A percentile compares a stretch with the other conserved stretches of the same genome.
These are phyloP conservation scores for Colletotrichum abscissum DNA, from an alignment of 2,329 filamentous ascomycete genomes.

Conservation along the genomic window DNA sequence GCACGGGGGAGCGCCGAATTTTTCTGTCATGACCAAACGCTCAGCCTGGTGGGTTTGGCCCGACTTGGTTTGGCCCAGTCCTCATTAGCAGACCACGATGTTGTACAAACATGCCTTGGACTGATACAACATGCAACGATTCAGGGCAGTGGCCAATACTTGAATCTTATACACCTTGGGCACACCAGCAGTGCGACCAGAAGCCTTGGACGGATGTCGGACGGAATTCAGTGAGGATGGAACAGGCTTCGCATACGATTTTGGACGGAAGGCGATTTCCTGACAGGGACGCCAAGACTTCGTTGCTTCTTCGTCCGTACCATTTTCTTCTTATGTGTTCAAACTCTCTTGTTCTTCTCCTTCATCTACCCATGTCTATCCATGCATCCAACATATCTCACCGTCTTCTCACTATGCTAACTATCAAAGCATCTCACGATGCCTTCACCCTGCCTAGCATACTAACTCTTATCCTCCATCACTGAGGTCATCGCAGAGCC, in stretches of 20 bases:
- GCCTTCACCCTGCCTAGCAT: background rate
- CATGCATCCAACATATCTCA: background rate
- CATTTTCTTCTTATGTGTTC: background rate
- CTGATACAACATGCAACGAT: background rate
- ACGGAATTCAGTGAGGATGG: constrained; percentile 10
- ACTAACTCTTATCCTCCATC: background rate
- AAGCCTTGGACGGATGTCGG: background rate
- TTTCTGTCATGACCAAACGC: background rate
- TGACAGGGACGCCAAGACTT: constrained; percentile 29
- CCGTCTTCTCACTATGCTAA: background rate
- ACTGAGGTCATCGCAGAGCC: constrained; percentile 16
- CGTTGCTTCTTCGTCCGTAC: background rate
- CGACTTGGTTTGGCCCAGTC: background rate
- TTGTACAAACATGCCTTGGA: background rate
- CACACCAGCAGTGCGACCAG: background rate
- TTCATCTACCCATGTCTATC: background rate
- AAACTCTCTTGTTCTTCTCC: background rate
- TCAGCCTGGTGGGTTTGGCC: constrained; percentile 17
- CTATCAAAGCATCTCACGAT: background rate
- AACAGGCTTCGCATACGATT: constrained; percentile 27
- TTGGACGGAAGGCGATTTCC: constrained; percentile 24
- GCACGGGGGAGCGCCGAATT: too few species aligned
- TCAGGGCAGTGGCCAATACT: background rate
- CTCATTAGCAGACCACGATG: background rate
- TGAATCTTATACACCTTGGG: background rate